Conservation (phyloP, 768 basidiomycete genomes). For the Suillus fuscotomentosus region DNA sequence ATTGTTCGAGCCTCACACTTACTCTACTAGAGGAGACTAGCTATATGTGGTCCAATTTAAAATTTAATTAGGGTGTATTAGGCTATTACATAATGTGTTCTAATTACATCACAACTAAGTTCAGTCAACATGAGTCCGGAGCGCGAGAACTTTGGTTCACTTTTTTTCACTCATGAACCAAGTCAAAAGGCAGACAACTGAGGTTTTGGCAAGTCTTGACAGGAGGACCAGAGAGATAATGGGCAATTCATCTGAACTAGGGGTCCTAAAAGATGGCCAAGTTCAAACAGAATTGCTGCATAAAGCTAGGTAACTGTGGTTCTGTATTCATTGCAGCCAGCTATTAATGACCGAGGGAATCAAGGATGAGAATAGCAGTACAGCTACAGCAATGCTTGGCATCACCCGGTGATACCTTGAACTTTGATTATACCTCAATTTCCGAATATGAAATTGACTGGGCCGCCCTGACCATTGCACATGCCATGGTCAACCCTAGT, state of each 20-base stretch:
- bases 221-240: not conserved
- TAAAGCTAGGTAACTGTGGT: not conserved
- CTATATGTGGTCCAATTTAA: no score
- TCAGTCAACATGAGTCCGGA: not conserved
- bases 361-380: not conserved
- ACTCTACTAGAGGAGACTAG: no score
- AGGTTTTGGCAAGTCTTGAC: not conserved
- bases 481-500: not conserved
- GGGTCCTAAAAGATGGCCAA: not conserved
- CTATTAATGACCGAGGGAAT: not conserved
- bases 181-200: not conserved
- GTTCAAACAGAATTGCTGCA: not conserved
- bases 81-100: not conserved
- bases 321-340: not conserved
- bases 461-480: not conserved
- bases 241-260: not conserved
- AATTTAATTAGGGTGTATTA: not conserved
- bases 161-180: not conserved
- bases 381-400: not conserved
- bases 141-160: not conserved
- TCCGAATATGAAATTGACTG: not conserved
- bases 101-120: not conserved
- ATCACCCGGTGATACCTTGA: not conserved
- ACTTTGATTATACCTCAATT: not conserved
- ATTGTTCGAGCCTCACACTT: not conserved